phyloP scores from a whole-genome alignment of 2,329 filamentous ascomycete genomes.

The Colletotrichum incanum region DNA sequence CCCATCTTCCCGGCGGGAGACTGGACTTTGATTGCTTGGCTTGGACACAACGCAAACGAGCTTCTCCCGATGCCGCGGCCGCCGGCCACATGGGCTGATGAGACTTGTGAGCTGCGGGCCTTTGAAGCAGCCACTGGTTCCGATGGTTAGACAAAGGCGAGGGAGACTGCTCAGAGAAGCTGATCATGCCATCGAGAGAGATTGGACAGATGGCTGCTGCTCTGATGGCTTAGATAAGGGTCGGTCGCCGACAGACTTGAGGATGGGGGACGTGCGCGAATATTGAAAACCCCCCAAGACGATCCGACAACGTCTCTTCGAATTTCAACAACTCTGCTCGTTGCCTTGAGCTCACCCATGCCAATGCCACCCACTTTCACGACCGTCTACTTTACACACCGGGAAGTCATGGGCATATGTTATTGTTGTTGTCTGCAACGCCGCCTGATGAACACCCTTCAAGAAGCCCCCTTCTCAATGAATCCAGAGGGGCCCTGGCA shows the following conservation, averaged over 20 bases:
- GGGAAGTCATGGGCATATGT: slow-evolving; percentile 24
- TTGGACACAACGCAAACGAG: neutral
- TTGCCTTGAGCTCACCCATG: neutral
- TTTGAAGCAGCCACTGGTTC: neutral
- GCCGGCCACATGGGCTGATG: neutral
- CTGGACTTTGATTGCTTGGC: neutral
- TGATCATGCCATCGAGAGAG: slow-evolving; percentile 5
- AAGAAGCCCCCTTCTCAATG: neutral
- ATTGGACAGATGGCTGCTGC: neutral
- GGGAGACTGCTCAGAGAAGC: neutral
- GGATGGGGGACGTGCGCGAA: neutral
- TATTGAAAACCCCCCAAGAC: neutral
- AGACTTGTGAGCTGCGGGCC: neutral
- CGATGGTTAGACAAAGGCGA: neutral
- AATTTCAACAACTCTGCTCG: neutral
- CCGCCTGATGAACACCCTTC: neutral
- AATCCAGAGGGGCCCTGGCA: neutral
- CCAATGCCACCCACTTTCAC: slow-evolving; percentile 1
- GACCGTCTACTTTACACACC: neutral
- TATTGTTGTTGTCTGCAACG: neutral
- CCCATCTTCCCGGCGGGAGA: neutral
- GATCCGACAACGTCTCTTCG: neutral
- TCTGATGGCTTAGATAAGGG: neutral
- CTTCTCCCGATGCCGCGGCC: neutral
- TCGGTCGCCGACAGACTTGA: neutral